Evolutionary conservation across 495 filamentous ascomycete genomes (phyloP).

Genomic region (Penicillium turbatum): DNA sequence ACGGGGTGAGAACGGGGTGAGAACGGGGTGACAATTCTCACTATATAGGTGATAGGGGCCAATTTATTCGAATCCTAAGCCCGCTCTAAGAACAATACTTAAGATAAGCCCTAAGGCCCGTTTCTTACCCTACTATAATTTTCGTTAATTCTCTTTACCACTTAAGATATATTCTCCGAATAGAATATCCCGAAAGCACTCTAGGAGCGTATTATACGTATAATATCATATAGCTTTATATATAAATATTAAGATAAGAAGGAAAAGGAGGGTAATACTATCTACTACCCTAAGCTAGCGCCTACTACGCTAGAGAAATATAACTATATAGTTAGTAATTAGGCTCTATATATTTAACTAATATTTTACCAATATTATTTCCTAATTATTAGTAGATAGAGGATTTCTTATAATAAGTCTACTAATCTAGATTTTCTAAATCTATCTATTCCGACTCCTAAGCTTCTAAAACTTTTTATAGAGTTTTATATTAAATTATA

Average conservation of each 20-base stretch:
- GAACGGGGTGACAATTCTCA: neutral
- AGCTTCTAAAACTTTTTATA: no score
- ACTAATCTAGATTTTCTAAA: neutral
- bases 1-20: no score
- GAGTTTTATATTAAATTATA: no score
- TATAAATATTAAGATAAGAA: slow-evolving; percentile 11
- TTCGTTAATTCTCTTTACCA: neutral
- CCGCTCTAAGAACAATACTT: neutral
- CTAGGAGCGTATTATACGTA: slow-evolving; percentile 8
- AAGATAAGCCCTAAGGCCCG: neutral
- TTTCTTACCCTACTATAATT: neutral
- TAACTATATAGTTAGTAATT: slow-evolving; percentile 8
- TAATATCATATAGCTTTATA: slow-evolving; percentile 18
- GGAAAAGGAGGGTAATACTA: slow-evolving; percentile 12
- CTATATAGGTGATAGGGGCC: neutral
- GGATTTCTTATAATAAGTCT: neutral
- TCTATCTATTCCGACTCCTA: neutral
- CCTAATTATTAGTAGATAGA: neutral
- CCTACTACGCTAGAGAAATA: slow-evolving; percentile 17
- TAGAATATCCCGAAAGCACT: slow-evolving; percentile 1
- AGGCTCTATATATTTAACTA: slow-evolving; percentile 9
- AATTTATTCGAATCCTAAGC: neutral
- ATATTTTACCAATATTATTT: neutral
- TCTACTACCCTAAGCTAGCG: slow-evolving; percentile 10
- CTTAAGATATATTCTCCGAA: neutral